These are phyloP conservation scores for Gossypium raimondii DNA, from an alignment of 345 rosid species.

Conservation along the genomic window DNA sequence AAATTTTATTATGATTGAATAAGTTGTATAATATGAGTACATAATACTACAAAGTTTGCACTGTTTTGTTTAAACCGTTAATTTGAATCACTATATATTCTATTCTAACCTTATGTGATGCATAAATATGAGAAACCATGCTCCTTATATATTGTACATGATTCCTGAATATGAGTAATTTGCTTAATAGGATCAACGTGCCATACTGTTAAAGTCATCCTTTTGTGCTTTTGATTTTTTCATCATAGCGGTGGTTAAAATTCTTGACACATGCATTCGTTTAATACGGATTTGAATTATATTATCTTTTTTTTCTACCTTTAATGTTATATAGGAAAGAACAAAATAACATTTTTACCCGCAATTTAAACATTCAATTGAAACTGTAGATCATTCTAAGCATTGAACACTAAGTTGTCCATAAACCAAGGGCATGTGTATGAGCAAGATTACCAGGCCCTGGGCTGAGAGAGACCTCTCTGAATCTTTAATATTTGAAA, in stretches of 20 bases:
- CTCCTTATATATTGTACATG: not conserved
- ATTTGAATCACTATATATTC: not conserved
- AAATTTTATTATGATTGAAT: too few relatives aligned
- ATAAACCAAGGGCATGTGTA: not conserved
- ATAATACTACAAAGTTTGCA: too few relatives aligned
- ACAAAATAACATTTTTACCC: too few relatives aligned
- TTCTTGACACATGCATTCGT: too few relatives aligned
- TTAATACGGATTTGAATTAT: too few relatives aligned
- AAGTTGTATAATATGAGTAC: too few relatives aligned
- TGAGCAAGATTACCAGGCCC: not conserved
- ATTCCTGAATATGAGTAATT: not conserved
- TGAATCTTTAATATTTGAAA: not conserved
- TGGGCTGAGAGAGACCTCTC: not conserved
- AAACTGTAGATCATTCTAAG: not conserved
- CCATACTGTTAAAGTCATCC: too few relatives aligned
- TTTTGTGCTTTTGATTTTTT: too few relatives aligned
- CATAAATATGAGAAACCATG: not conserved
- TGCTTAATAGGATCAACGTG: not conserved
- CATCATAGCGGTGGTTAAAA: too few relatives aligned
- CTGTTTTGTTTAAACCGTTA: too few relatives aligned
- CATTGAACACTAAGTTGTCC: not conserved
- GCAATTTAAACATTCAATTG: not conserved
- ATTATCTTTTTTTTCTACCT: too few relatives aligned
- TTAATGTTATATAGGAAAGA: too few relatives aligned
- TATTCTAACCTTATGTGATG: not conserved